Percentiles rank a stretch among this genome's conserved stretches.
These are phyloP conservation scores for Pueraria montana DNA, from an alignment of 306 rosid genomes.

Conservation along the genomic window DNA sequence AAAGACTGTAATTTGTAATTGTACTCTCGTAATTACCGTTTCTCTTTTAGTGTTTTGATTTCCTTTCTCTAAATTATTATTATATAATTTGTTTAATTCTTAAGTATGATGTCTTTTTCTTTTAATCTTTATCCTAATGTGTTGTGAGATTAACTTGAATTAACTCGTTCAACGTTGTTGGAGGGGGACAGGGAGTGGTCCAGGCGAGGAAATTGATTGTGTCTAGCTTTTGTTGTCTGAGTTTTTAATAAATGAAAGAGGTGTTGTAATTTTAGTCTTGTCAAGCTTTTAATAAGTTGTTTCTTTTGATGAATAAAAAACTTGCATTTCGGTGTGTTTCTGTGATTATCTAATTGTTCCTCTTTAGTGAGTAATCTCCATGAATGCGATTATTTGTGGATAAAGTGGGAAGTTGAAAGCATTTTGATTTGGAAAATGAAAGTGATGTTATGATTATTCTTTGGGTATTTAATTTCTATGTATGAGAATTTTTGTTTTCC, in stretches of 20 bases:
- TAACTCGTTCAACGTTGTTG: constrained; percentile 37
- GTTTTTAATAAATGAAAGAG: constrained; percentile 17
- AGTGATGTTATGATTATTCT: constrained; percentile 30
- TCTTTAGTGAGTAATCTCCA: background rate
- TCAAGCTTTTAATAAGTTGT: background rate
- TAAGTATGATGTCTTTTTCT: constrained; percentile 24
- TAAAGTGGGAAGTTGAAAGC: background rate
- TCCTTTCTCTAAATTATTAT: constrained; percentile 27
- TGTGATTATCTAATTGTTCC: background rate
- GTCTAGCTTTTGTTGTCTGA: constrained; percentile 3
- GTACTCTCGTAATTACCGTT: constrained; percentile 38
- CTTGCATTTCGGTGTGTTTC: constrained; percentile 17
- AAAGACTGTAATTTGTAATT: constrained; percentile 54
- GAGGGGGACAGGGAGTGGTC: background rate
- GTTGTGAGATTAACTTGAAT: constrained; percentile 18
- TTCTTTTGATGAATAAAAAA: background rate
- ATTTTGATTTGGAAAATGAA: constrained; percentile 20
- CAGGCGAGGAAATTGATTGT: background rate
- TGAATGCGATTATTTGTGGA: constrained; percentile 21
- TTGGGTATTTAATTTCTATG: background rate
- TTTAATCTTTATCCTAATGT: background rate
- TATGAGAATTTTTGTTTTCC: background rate
- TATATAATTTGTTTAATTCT: constrained; percentile 51
- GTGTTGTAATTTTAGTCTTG: background rate
- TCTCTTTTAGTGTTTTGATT: constrained; percentile 4